Percentiles rank a stretch among this genome's conserved stretches.
phyloP scores from a whole-genome alignment of 257 asterid genomes.

The Linaria vulgaris region DNA sequence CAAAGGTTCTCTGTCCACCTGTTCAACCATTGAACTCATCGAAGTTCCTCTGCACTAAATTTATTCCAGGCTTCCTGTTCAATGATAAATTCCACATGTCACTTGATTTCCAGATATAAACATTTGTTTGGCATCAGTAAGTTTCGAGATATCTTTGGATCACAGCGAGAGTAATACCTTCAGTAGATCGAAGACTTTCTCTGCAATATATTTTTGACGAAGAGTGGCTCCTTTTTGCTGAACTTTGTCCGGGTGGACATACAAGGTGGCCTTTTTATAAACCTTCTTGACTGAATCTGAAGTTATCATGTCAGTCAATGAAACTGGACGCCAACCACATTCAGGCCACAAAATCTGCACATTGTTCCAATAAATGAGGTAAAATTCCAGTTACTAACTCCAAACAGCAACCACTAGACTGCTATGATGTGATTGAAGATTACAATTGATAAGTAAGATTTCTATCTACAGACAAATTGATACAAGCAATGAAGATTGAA shows the following conservation, averaged over 20 bases:
- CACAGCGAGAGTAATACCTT: slow-evolving; percentile 56
- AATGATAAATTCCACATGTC: slow-evolving; percentile 13
- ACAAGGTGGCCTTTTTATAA: slow-evolving; percentile 61
- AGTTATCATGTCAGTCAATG: slow-evolving; percentile 80
- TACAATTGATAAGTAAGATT: no score
- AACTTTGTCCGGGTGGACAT: slow-evolving; percentile 91
- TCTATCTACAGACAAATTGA: no score
- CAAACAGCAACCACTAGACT: no score
- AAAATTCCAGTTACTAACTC: background rate
- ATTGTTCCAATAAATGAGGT: background rate
- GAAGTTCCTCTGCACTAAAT: slow-evolving; percentile 66
- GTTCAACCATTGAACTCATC: slow-evolving; percentile 41
- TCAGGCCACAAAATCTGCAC: slow-evolving; percentile 59
- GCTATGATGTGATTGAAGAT: no score
- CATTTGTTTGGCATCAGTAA: background rate
- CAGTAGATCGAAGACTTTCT: slow-evolving; percentile 81
- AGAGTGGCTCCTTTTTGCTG: slow-evolving; percentile 83
- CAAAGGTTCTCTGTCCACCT: no score
- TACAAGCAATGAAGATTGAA: no score
- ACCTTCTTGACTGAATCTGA: slow-evolving; percentile 75
- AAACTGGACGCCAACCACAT: slow-evolving; percentile 78
- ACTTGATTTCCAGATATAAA: background rate
- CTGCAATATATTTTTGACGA: slow-evolving; percentile 81
- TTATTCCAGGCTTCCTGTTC: slow-evolving; percentile 84
- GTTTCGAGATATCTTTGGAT: background rate